phyloP scores from a whole-genome alignment of 2,329 filamentous ascomycete species.

The Penicillium sp. region DNA sequence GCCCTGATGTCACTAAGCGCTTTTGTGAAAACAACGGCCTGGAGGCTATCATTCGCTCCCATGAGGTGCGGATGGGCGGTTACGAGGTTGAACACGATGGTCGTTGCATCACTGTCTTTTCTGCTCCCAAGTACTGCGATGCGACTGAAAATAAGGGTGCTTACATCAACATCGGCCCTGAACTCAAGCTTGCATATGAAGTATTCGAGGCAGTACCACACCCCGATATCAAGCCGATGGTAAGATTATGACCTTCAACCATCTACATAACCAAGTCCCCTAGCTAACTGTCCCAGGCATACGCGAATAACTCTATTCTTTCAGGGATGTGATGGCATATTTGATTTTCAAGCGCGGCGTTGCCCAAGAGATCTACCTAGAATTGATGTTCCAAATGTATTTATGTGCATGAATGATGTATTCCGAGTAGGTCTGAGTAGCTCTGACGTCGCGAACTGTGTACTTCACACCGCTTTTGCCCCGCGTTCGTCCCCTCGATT shows the following conservation, averaged over 20 bases:
- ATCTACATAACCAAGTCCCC: neutral
- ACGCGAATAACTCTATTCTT: constrained; percentile 79
- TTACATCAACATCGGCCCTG: constrained; percentile 92
- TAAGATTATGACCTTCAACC: constrained; percentile 30
- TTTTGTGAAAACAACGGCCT: constrained; percentile 97
- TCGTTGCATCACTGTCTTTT: constrained; percentile 96
- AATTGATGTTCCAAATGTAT: constrained; percentile 16
- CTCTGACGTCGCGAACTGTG: constrained; percentile 7
- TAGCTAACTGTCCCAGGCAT: constrained; percentile 56
- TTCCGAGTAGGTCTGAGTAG: constrained; percentile 2
- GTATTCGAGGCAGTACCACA: constrained; percentile 97
- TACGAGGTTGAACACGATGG: constrained; percentile 98
- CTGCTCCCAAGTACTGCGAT: constrained; percentile 95
- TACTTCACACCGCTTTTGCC: constrained; percentile 19
- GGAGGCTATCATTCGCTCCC: constrained; percentile 91
- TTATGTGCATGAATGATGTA: constrained; percentile 11
- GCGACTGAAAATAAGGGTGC: constrained; percentile 97
- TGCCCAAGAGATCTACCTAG: constrained; percentile 24
- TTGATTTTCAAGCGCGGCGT: constrained; percentile 25
- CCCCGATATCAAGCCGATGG: constrained; percentile 91
- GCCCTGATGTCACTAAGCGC: constrained; percentile 89
- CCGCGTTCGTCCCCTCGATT: constrained; percentile 17
- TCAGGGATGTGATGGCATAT: constrained; percentile 59
- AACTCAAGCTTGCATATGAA: constrained; percentile 87
- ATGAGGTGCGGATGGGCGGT: constrained; percentile 98